Evolutionary conservation across 2,329 filamentous ascomycete species (phyloP), one percentile per base, ranked within the genome.

Genomic region (Alternaria viburni): DNA sequence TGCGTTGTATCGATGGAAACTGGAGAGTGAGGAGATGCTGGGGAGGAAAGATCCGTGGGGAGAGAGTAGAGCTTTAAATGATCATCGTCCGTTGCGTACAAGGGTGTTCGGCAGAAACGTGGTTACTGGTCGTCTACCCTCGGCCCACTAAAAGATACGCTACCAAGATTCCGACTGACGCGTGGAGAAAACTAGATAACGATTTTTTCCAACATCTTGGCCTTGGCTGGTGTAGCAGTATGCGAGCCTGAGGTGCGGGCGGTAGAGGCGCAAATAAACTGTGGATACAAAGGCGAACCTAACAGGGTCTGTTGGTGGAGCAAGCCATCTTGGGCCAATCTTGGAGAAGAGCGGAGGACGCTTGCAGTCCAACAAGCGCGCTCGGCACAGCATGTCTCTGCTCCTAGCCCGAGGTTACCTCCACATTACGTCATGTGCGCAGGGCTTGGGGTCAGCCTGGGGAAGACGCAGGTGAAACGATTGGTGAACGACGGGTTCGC

Each of bases 161-260:
- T 68, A 67, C 62, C 65, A 63, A 28, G 60, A 50, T 62, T 60
- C 61, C 45, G 66, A 64, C 70, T 66, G 69, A 72, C 68, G 66
- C 66, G 65, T 72, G 70, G 70, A 71, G 69, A 55, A 68, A 59
- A 74, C 70, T 74, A 74, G 70, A 70, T 68, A 72, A 73, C 64
- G 66, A 43, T 47, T 71, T 46, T 72, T 74, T 71, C 64, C 64
- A 71, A 57, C 62, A 69, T 69, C 64, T 69, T 69, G 72, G 70
- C 66, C 70, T 73, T 73, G 71, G 70, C 70, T 69, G 69, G 64
- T 68, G 72, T 73, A 69, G 72, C 65, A 67, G 63, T 63, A 65
- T 57, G 63, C 64, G 62, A 63, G 62, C 67, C 64, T 66, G 68
- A 36, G 59, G 61, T 64, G 62, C 59, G 68, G 69, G 65, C 66